Conservation (phyloP, 75 land plant species). For the Picea sitchensis region DNA sequence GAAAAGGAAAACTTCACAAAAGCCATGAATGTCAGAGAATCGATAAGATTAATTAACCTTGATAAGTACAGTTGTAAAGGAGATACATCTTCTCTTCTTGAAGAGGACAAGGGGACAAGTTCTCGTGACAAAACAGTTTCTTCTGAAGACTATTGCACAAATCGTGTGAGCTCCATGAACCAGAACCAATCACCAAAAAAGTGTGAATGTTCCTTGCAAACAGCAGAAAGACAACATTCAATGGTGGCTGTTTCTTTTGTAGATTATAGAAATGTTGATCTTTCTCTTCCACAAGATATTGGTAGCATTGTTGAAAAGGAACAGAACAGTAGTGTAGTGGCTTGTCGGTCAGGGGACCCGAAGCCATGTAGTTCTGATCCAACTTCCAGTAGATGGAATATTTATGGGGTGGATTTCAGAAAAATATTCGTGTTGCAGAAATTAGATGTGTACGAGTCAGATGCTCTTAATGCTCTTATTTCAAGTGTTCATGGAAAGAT, state of each 20-base stretch:
- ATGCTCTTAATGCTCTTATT: constrained; percentile 42
- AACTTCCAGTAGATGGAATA: constrained; percentile 3
- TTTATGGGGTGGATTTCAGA: background rate
- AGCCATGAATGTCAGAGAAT: background rate
- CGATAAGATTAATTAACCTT: background rate
- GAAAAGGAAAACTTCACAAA: background rate
- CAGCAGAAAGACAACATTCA: background rate
- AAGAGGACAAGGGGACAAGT: background rate
- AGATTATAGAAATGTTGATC: background rate
- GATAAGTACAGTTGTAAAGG: background rate
- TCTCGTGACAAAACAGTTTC: background rate
- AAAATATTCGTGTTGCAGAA: constrained; percentile 17
- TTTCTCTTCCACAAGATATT: background rate
- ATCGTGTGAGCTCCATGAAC: background rate
- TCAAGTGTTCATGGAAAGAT: constrained; percentile 48
- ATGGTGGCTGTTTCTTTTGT: background rate
- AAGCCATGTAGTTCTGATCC: background rate
- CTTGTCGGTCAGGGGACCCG: constrained; percentile 1
- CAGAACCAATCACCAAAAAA: background rate
- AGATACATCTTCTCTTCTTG: background rate
- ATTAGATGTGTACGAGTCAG: constrained; percentile 26
- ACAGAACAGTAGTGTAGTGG: background rate
- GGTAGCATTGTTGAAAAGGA: background rate
- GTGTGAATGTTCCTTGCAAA: background rate
- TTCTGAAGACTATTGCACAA: constrained; percentile 4